Conservation (phyloP, 441 rosid species). For the Viola pubescens region DNA sequence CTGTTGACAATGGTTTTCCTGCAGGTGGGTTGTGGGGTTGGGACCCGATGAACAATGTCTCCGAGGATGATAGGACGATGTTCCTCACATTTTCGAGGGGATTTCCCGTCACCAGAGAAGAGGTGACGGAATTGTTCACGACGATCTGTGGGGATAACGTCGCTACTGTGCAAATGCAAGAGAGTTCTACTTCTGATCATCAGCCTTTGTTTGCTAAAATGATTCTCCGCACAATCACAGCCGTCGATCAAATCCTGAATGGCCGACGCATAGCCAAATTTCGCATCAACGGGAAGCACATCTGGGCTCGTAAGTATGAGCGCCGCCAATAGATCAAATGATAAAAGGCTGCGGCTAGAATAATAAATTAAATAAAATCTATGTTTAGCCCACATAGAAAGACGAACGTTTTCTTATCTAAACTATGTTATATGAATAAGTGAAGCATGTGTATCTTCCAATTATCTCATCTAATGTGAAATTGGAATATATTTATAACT, state of each 20-base stretch:
- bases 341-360: neutral
- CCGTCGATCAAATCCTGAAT: slow-evolving; percentile 40
- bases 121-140: slow-evolving; percentile 36
- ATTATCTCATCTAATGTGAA: too few species aligned
- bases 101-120: slow-evolving; percentile 40
- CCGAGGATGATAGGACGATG: slow-evolving; percentile 56
- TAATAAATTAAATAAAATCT: neutral
- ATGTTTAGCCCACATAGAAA: neutral
- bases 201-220: slow-evolving; percentile 41
- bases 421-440: neutral
- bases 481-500: too few species aligned
- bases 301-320: slow-evolving; percentile 65
- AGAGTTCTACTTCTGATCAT: slow-evolving; percentile 8
- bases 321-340: slow-evolving; percentile 27
- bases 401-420: neutral
- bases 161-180: slow-evolving; percentile 38
- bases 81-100: slow-evolving; percentile 71
- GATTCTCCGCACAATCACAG: slow-evolving; percentile 28
- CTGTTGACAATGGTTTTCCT: slow-evolving; percentile 15
- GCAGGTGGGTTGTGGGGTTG: slow-evolving; percentile 47
- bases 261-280: slow-evolving; percentile 41
- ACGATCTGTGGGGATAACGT: slow-evolving; percentile 34
- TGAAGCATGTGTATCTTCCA: too few species aligned
- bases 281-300: slow-evolving; percentile 47
- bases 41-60: slow-evolving; percentile 22